Evolutionary conservation across 2,329 filamentous ascomycete species (phyloP).

Genomic region (Ophiobolus disseminans): DNA sequence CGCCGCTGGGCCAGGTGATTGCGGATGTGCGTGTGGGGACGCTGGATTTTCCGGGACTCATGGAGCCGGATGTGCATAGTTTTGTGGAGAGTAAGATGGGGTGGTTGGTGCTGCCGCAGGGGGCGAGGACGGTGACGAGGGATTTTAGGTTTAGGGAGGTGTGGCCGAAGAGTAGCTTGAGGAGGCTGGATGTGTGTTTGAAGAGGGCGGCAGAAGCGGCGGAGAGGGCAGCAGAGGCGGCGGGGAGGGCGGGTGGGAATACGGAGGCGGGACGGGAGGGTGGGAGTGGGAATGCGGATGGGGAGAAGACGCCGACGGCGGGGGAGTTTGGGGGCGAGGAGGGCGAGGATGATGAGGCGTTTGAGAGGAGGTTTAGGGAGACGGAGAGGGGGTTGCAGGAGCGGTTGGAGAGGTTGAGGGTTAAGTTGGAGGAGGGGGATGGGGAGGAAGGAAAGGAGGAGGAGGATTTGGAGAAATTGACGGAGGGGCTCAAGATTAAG

Average conservation of each 20-base stretch:
- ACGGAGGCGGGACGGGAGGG: slow-evolving; percentile 7
- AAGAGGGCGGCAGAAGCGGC: slow-evolving; percentile 8
- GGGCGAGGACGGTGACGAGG: slow-evolving; percentile 21
- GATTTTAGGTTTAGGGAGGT: slow-evolving; percentile 13
- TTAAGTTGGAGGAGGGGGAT: slow-evolving; percentile 29
- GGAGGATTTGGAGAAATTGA: slow-evolving; percentile 11
- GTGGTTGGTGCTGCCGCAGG: slow-evolving; percentile 36
- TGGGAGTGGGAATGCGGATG: slow-evolving; percentile 11
- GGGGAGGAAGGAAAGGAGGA: background rate
- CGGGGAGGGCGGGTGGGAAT: slow-evolving; percentile 3
- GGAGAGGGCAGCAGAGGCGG: slow-evolving; percentile 9
- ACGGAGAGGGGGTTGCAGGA: slow-evolving; percentile 37
- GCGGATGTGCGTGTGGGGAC: slow-evolving; percentile 32
- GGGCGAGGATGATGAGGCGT: slow-evolving; percentile 38
- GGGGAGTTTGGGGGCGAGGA: slow-evolving; percentile 18
- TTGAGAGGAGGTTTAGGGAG: slow-evolving; percentile 35
- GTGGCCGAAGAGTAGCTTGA: slow-evolving; percentile 41
- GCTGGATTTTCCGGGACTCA: slow-evolving; percentile 34
- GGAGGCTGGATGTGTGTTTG: slow-evolving; percentile 27
- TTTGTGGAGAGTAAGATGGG: slow-evolving; percentile 39
- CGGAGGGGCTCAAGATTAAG: slow-evolving; percentile 6
- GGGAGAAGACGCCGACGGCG: slow-evolving; percentile 43
- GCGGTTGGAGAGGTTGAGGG: slow-evolving; percentile 36
- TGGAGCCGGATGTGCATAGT: slow-evolving; percentile 41
- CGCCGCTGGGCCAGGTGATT: slow-evolving; percentile 8